Evolutionary conservation across 306 rosid genomes (phyloP), one percentile per base, ranked within the genome.

Genomic region (Ceratonia siliqua): DNA sequence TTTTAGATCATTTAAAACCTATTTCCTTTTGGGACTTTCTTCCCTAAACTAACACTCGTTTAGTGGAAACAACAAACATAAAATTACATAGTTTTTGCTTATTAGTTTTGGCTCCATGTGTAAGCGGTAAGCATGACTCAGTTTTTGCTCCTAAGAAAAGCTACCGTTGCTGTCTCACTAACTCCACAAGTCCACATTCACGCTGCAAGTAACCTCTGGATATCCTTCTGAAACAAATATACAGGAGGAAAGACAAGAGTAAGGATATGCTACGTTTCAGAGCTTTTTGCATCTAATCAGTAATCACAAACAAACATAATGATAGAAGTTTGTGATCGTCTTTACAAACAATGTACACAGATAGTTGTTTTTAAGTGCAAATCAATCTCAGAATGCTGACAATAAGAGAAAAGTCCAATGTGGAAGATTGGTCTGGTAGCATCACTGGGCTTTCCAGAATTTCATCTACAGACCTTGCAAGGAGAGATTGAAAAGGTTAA

Each of bases 131-230:
- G 57, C 39, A 42, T 41, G 14, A 17, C 58, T 66, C 50, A 0
- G 38, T 30, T 61, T 20, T 43, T 38, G 56, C 68, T 54, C 74
- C 49, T 18, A 22, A 3, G 43, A 55, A 61, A 59, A 12, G 81
- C 28, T 59, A 43, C 79, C 55, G 10, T 36, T 42, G 36, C 56
- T 43, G 62, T 30, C 55, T 69, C 64, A 67, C 12, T 35, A 9
- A 14, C 59, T 62, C 78, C 61, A n/a, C n/a, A n/a, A n/a, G n/a
- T n/a, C n/a, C n/a, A 35, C 58, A 42, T 56, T 90, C 87, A 92
- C 0, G 93, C 95, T 14, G 95, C 93, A 30, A 92, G 84, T 65
- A 95, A 88, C 83, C 83, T 86, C 81, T 95, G 95, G 67, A 95
- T 87, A 80, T 92, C 99, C 89, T 86, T 95, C 98, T 92, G 92